Conservation (phyloP, 805 yeast species). For the Brettanomyces anomalus region DNA sequence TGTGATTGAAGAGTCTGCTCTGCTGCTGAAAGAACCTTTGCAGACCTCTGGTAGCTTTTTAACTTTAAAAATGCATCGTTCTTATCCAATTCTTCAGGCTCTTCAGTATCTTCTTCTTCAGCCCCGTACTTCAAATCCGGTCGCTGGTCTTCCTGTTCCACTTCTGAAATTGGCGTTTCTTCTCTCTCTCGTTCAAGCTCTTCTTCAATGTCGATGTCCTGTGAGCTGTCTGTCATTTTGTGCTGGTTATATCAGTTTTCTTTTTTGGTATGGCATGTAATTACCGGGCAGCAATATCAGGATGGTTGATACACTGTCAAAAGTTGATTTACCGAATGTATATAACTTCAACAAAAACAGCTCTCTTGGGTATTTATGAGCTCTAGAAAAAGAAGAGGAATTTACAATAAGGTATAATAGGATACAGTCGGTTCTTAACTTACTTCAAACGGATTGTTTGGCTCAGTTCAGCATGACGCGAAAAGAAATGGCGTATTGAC, state of each 20-base stretch:
- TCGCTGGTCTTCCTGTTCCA: constrained; percentile 5
- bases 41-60: constrained; percentile 3
- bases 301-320: too few species aligned
- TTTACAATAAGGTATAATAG: too few species aligned
- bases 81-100: neutral
- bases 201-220: constrained; percentile 18
- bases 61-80: constrained; percentile 1
- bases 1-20: constrained; percentile 50
- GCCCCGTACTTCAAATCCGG: neutral
- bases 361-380: too few species aligned
- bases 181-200: constrained; percentile 14
- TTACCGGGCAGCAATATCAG: too few species aligned
- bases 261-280: too few species aligned
- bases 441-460: too few species aligned
- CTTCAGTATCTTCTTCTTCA: neutral
- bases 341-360: too few species aligned
- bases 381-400: too few species aligned
- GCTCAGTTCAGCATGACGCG: neutral
- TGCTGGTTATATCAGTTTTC: too few species aligned
- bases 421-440: too few species aligned
- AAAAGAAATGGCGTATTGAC: neutral
- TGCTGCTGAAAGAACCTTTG: constrained; percentile 12
- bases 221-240: too few species aligned
- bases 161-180: constrained; percentile 12
- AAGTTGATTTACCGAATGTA: too few species aligned